Evolutionary conservation across 2,329 filamentous ascomycete genomes (phyloP), one percentile per base, ranked within the genome.

Genomic region (Polychaeton citri): DNA sequence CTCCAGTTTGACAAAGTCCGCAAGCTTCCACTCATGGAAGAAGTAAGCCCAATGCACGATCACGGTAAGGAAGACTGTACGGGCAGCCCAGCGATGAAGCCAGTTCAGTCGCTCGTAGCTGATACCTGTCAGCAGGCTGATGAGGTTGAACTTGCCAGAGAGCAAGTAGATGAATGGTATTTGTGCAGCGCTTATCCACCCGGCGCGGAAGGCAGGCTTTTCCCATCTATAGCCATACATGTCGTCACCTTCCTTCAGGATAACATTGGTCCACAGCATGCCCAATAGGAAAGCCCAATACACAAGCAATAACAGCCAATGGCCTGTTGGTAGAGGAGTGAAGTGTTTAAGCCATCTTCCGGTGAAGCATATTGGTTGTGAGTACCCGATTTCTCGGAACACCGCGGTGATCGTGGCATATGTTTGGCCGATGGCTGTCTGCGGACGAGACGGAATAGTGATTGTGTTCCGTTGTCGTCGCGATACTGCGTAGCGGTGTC

Each of bases 141-240:
- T 62, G 30, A 48, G 49, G 35, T 51, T 67, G 10, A 81, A 53
- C 17, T 54, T 55, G 43, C 46, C 49, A 12, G 50, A 51, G 6
- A 55, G 64, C 2, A 81, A 61, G 46, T 74, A 79, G 7, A 80
- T 60, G 15, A 81, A 60, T 0, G 76, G 76, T 30, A 81, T 65
- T 52, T 81, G 77, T 2, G 68, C 73, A 32, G 78, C 60, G 7
- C 72, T 69, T 18, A 79, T 65, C 76, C 77, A 81, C 13, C 74
- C 77, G 44, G 76, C 77, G 38, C 77, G 72, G 52, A 74, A 81
- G 5, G 72, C 77, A 38, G 80, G 71, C 40, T 74, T 72, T 52
- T 81, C 76, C 49, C 50, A 54, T 21, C 50, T 51, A 38, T 54
- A 55, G 7, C 43, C 41, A 36, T 53, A 52, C 39, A 51, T 46